Evolutionary conservation across 768 basidiomycete species (phyloP).

Genomic region (Mycena indigotica): DNA sequence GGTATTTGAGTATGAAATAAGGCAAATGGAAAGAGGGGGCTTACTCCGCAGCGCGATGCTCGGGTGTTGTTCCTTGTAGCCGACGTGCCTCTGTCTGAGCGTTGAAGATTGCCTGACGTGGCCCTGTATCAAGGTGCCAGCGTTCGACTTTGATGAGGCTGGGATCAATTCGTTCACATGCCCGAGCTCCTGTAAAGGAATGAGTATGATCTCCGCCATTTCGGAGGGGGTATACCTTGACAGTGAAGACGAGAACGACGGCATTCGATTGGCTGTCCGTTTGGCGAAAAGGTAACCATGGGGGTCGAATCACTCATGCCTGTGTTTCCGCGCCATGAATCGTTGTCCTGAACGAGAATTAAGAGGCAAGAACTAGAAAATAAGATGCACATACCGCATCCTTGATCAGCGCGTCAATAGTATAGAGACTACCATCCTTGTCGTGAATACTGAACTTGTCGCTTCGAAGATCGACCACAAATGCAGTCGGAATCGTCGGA

Average conservation of each 20-base stretch:
- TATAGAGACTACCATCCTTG: conserved; percentile 5
- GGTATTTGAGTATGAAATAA: not conserved
- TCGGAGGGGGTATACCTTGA: not conserved
- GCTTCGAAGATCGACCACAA: conserved; percentile 19
- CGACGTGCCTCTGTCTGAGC: not conserved
- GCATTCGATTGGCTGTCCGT: not conserved
- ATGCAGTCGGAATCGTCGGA: conserved; percentile 10
- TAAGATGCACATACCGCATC: conserved; percentile 15
- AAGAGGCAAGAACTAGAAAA: too few species aligned
- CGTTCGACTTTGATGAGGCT: not conserved
- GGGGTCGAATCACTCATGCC: not conserved
- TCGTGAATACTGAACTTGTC: conserved; percentile 16
- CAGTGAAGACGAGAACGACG: conserved; percentile 6
- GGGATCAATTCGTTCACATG: not conserved
- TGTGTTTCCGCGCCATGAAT: conserved; percentile 2
- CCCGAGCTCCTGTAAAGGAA: not conserved
- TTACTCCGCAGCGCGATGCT: not conserved
- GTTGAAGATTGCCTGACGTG: not conserved
- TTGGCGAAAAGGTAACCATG: not conserved
- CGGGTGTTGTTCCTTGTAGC: not conserved
- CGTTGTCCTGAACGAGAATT: conserved; percentile 4
- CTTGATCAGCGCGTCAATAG: conserved; percentile 25
- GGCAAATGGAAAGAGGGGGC: not conserved
- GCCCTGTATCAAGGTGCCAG: not conserved
- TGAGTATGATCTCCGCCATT: not conserved